These are phyloP conservation scores for Cyclocybe aegerita DNA, from an alignment of 768 basidiomycete species.

Conservation along the genomic window DNA sequence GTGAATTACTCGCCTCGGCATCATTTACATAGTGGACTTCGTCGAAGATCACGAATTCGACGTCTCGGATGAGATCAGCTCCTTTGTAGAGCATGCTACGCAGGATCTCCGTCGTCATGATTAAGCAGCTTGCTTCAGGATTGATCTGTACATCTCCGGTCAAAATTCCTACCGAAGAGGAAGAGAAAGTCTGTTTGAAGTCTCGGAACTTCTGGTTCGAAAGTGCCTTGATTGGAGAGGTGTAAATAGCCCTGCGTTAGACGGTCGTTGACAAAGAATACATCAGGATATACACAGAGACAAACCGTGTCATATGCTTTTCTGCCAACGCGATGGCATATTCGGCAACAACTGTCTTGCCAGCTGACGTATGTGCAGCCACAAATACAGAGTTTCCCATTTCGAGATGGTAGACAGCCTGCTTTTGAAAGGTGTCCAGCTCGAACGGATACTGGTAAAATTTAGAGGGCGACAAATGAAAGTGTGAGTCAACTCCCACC, in stretches of 20 bases:
- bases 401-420: conserved; percentile 97
- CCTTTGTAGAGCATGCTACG: conserved; percentile 99
- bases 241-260: conserved; percentile 87
- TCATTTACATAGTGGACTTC: conserved; percentile 99
- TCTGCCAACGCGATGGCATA: conserved; percentile 97
- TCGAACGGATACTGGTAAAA: conserved; percentile 86
- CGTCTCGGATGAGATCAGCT: conserved; percentile 96
- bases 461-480: conserved; percentile 22
- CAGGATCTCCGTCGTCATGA: conserved; percentile 98
- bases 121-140: conserved; percentile 93
- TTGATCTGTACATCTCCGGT: conserved; percentile 99
- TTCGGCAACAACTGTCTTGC: conserved; percentile 98
- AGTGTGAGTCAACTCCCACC: conserved; percentile 37
- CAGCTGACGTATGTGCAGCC: conserved; percentile 99
- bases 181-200: conserved; percentile 95
- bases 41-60: conserved; percentile 99
- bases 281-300: conserved; percentile 6
- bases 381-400: conserved; percentile 98
- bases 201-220: conserved; percentile 99
- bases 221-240: conserved; percentile 96
- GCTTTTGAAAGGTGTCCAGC: conserved; percentile 97
- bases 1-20: conserved; percentile 68
- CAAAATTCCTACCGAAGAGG: conserved; percentile 89
- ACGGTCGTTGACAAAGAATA: conserved; percentile 13
- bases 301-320: conserved; percentile 97